Conservation (phyloP, 1,139 yeast species). For the Saccharomyces hybrid region DNA sequence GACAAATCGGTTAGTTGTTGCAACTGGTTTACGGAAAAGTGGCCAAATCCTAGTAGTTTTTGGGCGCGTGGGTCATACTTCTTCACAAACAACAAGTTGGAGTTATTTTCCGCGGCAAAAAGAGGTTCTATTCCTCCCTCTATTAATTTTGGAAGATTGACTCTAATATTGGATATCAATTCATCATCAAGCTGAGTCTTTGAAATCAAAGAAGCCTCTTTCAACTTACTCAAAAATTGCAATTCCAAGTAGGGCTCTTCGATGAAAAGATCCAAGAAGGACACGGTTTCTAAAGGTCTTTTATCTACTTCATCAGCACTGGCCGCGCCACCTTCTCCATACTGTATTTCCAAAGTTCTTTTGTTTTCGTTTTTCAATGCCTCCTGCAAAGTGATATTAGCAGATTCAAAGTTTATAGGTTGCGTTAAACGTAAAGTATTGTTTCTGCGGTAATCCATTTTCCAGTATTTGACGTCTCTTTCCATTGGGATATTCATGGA, state of each 20-base stretch:
- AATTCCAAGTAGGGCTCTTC: slow-evolving; percentile 32
- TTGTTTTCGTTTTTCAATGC: slow-evolving; percentile 34
- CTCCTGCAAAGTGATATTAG: slow-evolving; percentile 37
- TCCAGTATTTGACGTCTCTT: slow-evolving; percentile 51
- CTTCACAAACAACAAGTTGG: slow-evolving; percentile 55
- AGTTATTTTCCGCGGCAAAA: slow-evolving; percentile 30
- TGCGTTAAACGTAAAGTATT: slow-evolving; percentile 61
- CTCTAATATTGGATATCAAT: slow-evolving; percentile 18
- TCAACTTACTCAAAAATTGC: slow-evolving; percentile 14
- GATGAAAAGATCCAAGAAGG: slow-evolving; percentile 23
- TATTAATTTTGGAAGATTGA: slow-evolving; percentile 12
- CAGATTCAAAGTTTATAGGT: slow-evolving; percentile 37
- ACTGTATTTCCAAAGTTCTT: background rate
- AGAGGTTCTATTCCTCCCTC: slow-evolving; percentile 8
- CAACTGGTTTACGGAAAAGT: slow-evolving; percentile 48
- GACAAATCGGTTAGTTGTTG: slow-evolving; percentile 43
- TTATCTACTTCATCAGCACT: slow-evolving; percentile 13
- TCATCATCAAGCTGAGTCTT: slow-evolving; percentile 13
- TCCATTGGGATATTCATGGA: slow-evolving; percentile 36
- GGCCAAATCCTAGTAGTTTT: slow-evolving; percentile 54
- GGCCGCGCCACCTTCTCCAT: background rate
- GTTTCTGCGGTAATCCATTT: slow-evolving; percentile 63
- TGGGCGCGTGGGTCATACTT: slow-evolving; percentile 55
- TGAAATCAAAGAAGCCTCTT: slow-evolving; percentile 9
- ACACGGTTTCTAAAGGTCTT: slow-evolving; percentile 7